phyloP scores from a whole-genome alignment of 2,329 filamentous ascomycete species.

The Trichoderma brevicompactum region DNA sequence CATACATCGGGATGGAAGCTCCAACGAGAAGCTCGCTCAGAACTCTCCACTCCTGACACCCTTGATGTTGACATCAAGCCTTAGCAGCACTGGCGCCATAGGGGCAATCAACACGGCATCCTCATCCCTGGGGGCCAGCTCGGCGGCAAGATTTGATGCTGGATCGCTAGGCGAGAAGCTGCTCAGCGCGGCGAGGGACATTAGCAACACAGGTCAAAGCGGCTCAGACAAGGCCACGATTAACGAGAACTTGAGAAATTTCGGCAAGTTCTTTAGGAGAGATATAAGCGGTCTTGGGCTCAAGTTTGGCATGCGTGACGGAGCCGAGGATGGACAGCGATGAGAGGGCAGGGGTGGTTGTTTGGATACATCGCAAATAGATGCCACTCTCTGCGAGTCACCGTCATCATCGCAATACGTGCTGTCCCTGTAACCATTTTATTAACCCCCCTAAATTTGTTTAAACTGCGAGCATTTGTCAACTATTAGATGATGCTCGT shows the following conservation, averaged over 20 bases:
- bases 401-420: neutral
- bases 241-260: slow-evolving; percentile 92
- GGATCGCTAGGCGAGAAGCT: slow-evolving; percentile 83
- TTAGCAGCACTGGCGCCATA: slow-evolving; percentile 43
- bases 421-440: neutral
- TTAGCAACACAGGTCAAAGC: slow-evolving; percentile 58
- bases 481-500: neutral
- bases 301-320: slow-evolving; percentile 68
- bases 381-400: neutral
- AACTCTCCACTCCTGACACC: slow-evolving; percentile 73
- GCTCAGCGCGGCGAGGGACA: slow-evolving; percentile 84
- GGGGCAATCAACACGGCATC: slow-evolving; percentile 48
- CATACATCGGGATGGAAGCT: slow-evolving; percentile 77
- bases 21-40: slow-evolving; percentile 69
- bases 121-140: slow-evolving; percentile 46
- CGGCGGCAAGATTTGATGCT: slow-evolving; percentile 71
- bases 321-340: slow-evolving; percentile 34
- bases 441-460: neutral
- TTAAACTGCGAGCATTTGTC: neutral
- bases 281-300: slow-evolving; percentile 79
- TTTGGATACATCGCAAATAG: slow-evolving; percentile 20
- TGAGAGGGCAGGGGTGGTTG: slow-evolving; percentile 15
- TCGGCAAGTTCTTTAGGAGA: slow-evolving; percentile 93
- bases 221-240: slow-evolving; percentile 68
- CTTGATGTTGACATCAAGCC: slow-evolving; percentile 55